Evolutionary conservation across 345 rosid genomes (phyloP), one percentile per base, ranked within the genome.

Genomic region (Alliaria petiolata): DNA sequence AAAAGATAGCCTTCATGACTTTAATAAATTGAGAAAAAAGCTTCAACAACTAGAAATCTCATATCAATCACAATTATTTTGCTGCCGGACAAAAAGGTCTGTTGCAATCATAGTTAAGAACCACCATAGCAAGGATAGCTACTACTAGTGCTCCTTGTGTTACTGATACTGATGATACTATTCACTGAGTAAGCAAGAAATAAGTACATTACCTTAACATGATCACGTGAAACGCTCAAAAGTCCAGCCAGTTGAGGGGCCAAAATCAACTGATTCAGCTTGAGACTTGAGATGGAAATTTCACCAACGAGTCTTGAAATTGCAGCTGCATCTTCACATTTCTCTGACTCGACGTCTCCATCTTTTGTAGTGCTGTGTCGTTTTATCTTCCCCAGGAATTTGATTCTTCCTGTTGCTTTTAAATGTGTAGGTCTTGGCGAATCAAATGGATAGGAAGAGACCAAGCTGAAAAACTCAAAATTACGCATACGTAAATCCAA

Each of bases 401-500:
- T 93, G 73, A 93, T 78, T 69, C 82, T 89, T 73, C 98, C 97
- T 51, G 97, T 87, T 78, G 97, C 95, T 81, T 87, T 93, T 84
- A 93, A 79, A 78, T 93, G 96, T 58, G 89, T 83, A 47, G 97
- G 91, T 82, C 96, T 83, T 72, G 95, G 98, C 55, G 98, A 87
- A 80, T 93, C 98, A 82, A 91, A 93, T 40, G 97, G 86, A 79
- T 89, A 91, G 58, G 89, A 82, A 62, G 96, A 82, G 53, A 86
- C 87, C 73, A 83, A 78, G 81, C 92, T 93, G 78, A 89, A 93
- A 81, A 91, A 91, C 85, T 91, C 98, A 86, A 91, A 93, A 75
- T 86, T 89, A 52, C 96, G 96, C 98, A 91, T 86, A 8, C 98
- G 93, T 54, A 93, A 80, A 81, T 91, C 97, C 83, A 93, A 79